Percentiles rank a stretch among this genome's conserved stretches.
phyloP scores from a whole-genome alignment of 1,284 basidiomycete species.

The Sparassis latifolia region DNA sequence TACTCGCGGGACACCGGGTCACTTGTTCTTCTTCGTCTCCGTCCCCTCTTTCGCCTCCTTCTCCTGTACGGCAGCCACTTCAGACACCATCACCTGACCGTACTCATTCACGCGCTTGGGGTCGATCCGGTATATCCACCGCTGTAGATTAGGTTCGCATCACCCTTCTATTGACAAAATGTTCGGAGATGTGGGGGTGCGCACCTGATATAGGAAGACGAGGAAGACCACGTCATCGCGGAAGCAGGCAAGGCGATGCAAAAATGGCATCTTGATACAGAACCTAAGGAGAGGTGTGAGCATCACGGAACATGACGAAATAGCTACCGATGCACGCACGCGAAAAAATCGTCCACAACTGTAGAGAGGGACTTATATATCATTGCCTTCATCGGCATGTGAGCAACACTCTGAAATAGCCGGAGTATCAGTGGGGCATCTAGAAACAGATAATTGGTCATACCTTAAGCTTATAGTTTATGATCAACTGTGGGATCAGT shows the following conservation, averaged over 20 bases:
- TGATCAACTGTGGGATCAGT: slow-evolving; percentile 87
- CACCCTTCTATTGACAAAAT: slow-evolving; percentile 1
- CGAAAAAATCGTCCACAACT: slow-evolving; percentile 91
- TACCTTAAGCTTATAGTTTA: slow-evolving; percentile 95
- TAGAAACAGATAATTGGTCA: neutral
- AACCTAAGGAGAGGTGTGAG: slow-evolving; percentile 44
- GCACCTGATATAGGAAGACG: slow-evolving; percentile 78
- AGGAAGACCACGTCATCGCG: slow-evolving; percentile 90
- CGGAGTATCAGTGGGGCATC: too few species aligned
- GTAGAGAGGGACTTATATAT: slow-evolving; percentile 90
- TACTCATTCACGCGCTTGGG: slow-evolving; percentile 93
- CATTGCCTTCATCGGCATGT: slow-evolving; percentile 97
- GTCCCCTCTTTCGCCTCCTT: slow-evolving; percentile 14
- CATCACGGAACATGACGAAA: slow-evolving; percentile 1
- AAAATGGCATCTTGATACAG: slow-evolving; percentile 92
- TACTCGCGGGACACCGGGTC: slow-evolving; percentile 17
- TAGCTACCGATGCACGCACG: slow-evolving; percentile 38
- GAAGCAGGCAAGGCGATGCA: slow-evolving; percentile 88
- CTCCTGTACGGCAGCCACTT: slow-evolving; percentile 38
- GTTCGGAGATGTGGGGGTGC: slow-evolving; percentile 1
- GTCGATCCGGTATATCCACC: slow-evolving; percentile 95
- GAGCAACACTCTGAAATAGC: slow-evolving; percentile 60
- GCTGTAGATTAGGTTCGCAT: slow-evolving; percentile 34
- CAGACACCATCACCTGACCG: slow-evolving; percentile 70
- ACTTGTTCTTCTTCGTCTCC: slow-evolving; percentile 35